These are phyloP conservation scores for Starmerella stellata DNA, from an alignment of 805 yeast species.

Conservation along the genomic window DNA sequence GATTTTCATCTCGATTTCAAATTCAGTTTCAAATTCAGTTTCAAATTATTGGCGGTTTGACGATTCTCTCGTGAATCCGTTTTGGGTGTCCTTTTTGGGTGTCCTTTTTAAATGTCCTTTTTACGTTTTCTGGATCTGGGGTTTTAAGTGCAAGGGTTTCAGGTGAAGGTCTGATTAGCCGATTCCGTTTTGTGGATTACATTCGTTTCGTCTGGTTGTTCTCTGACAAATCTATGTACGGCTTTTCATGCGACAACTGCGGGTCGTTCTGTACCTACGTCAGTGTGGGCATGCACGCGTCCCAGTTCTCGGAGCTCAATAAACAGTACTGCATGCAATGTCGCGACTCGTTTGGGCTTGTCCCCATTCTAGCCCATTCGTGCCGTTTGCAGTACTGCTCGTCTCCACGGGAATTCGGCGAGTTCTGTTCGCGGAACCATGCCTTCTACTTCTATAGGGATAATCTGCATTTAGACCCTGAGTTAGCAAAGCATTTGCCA, in stretches of 20 bases:
- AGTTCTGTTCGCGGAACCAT: not conserved
- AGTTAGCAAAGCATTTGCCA: not conserved
- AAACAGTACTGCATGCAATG: not conserved
- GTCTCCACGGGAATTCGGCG: not conserved
- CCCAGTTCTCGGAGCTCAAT: not conserved
- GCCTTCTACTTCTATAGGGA: not conserved
- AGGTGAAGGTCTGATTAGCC: too few relatives aligned
- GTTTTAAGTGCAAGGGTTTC: too few relatives aligned
- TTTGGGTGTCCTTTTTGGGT: too few relatives aligned
- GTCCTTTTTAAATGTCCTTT: too few relatives aligned
- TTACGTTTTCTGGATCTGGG: too few relatives aligned
- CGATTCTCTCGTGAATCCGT: too few relatives aligned
- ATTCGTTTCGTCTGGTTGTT: too few relatives aligned
- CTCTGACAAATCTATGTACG: too few relatives aligned
- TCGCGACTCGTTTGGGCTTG: not conserved
- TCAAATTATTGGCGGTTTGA: too few relatives aligned
- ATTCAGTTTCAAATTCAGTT: too few relatives aligned
- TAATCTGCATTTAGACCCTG: not conserved
- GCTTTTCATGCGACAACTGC: not conserved
- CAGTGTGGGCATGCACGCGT: not conserved
- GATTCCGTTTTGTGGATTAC: too few relatives aligned
- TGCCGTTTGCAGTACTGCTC: not conserved
- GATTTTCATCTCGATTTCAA: too few relatives aligned
- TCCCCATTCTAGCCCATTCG: not conserved
- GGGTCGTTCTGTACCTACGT: not conserved